Percentiles rank a stretch among this genome's conserved stretches.
These are phyloP conservation scores for Hypocreales sp. DNA, from an alignment of 2,329 filamentous ascomycete species.

Conservation along the genomic window DNA sequence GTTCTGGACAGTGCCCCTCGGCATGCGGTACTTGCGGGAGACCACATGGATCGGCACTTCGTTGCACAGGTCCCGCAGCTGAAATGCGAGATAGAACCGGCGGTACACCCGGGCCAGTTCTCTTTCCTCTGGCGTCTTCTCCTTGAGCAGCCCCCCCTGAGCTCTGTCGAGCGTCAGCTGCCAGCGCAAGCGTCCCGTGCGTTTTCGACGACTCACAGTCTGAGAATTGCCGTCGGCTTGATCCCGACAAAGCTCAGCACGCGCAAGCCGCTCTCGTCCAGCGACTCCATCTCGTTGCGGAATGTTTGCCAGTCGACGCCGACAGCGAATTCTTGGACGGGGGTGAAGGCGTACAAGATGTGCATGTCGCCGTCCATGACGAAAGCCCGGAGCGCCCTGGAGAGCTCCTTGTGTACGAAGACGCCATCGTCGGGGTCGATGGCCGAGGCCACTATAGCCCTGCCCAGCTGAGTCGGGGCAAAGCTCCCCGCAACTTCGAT, in stretches of 20 bases:
- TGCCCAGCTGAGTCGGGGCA: conserved; percentile 48
- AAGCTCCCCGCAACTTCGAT: conserved; percentile 34
- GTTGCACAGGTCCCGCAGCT: conserved; percentile 66
- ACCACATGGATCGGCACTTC: conserved; percentile 57
- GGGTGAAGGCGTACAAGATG: conserved; percentile 62
- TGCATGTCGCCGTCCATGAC: conserved; percentile 75
- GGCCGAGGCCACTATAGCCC: conserved; percentile 56
- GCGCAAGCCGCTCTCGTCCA: conserved; percentile 57
- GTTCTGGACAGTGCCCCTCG: conserved; percentile 55
- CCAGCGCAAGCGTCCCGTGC: not conserved
- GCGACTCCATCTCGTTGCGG: conserved; percentile 50
- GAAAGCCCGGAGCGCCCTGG: conserved; percentile 52
- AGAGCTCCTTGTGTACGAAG: conserved; percentile 56
- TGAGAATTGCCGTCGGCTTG: conserved; percentile 50
- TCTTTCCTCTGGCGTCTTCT: conserved; percentile 43
- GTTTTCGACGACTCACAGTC: conserved; percentile 33
- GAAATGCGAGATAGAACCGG: conserved; percentile 60
- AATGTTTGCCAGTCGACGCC: conserved; percentile 59
- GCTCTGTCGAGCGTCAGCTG: conserved; percentile 30
- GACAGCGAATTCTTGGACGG: conserved; percentile 41
- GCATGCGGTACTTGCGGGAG: conserved; percentile 53
- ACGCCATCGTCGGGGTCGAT: conserved; percentile 61
- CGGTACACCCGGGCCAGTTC: conserved; percentile 49
- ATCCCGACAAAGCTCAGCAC: conserved; percentile 55
- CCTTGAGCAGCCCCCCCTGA: conserved; percentile 48